Evolutionary conservation across 2,329 filamentous ascomycete genomes (phyloP), one percentile per base, ranked within the genome.

Genomic region (Aspergillus amoenus): DNA sequence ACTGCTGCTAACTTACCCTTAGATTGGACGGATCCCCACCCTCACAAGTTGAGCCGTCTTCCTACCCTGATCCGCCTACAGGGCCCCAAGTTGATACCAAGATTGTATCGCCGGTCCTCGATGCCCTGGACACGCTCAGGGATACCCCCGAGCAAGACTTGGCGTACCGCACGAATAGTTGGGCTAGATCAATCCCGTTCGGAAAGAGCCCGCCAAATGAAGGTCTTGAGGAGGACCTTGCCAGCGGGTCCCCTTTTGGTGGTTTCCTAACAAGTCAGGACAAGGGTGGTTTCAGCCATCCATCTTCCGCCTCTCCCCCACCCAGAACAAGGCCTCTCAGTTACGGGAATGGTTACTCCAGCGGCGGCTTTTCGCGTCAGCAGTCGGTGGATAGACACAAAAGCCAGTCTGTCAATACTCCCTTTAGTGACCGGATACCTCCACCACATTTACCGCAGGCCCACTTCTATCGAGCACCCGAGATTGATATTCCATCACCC

Each of bases 401-500:
- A 57, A 74, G 74, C 32, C 65, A 73, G 52, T 76, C 74, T 21
- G 65, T 73, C 44, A 73, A 68, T 22, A 70, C 66, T 54, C 70
- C 73, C 8, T 70, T 71, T 61, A 67, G 68, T 56, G 69, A 70
- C 22, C 63, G 72, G 18, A 69, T 70, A 24, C 88, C 88, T 3
- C 82, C 88, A 9, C 89, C 90, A 3, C 89, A 93, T 69, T 84
- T 91, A 58, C 82, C 87, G 1, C 90, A 93, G 71, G 75, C 89
- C 17, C 89, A 93, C 74, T 93, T 90, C 72, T 92, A 91, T 70
- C 83, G 87, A 44, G 82, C 86, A 0, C 88, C 89, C 1, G 88
- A 93, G 62, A 80, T 93, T 32, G 88, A 93, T 64, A 79, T 85
- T 41, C 77, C 79, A 5, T 67, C 64, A 15, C 61, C 68, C n/a